A percentile compares a stretch with the other conserved stretches of the same genome.
phyloP scores from a whole-genome alignment of 805 yeast species.

The Starmerella vaccinii region DNA sequence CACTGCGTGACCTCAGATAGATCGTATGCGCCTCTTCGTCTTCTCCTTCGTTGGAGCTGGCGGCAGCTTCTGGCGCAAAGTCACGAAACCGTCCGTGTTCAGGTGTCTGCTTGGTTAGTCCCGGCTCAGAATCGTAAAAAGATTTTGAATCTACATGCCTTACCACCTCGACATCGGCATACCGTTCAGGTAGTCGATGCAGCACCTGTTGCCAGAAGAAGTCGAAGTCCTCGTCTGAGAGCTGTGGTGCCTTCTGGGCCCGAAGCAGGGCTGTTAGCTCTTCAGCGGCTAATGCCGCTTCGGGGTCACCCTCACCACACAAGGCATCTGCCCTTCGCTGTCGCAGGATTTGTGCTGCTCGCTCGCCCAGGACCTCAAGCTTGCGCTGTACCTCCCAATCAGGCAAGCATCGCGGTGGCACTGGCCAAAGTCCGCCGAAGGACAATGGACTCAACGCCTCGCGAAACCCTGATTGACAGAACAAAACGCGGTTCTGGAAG shows the following conservation, averaged over 20 bases:
- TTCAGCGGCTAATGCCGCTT: constrained; percentile 33
- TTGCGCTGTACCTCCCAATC: constrained; percentile 64
- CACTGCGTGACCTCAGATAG: constrained; percentile 3
- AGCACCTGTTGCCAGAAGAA: constrained; percentile 63
- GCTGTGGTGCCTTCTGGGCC: constrained; percentile 22
- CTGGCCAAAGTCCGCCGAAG: constrained; percentile 48
- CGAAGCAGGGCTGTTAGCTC: constrained; percentile 23
- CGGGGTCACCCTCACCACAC: constrained; percentile 35
- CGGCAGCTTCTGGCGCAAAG: constrained; percentile 1
- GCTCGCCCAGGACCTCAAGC: constrained; percentile 53
- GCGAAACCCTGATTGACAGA: constrained; percentile 61
- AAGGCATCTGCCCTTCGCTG: constrained; percentile 53
- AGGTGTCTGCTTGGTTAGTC: constrained; percentile 11
- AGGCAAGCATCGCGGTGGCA: constrained; percentile 56
- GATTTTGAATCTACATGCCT: constrained; percentile 50
- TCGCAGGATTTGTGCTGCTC: constrained; percentile 56
- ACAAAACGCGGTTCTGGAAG: constrained; percentile 45
- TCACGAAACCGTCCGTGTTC: constrained; percentile 5
- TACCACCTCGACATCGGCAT: constrained; percentile 40
- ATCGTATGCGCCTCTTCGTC: not conserved
- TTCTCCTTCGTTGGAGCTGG: not conserved
- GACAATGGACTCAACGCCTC: constrained; percentile 44
- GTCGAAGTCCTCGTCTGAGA: constrained; percentile 52
- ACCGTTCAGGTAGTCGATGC: constrained; percentile 46
- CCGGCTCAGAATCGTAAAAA: not conserved